Evolutionary conservation across 192 early-diverging fungal species (phyloP).

Genomic region (Allomyces macrogynus): DNA sequence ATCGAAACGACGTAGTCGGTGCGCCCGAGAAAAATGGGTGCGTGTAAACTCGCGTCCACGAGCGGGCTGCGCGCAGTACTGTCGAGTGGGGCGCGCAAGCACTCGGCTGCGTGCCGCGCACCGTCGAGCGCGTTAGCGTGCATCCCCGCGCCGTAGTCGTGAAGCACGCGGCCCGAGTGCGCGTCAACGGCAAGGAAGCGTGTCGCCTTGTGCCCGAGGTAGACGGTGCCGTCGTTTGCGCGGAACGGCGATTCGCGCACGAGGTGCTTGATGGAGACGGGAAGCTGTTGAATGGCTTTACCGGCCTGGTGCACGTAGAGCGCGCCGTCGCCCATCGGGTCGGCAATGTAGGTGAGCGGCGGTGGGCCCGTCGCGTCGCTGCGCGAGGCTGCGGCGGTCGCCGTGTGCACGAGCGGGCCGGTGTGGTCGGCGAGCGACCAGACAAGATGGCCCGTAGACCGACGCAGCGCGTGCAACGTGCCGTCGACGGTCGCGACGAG

Average conservation of each 20-base stretch:
- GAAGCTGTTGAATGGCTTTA: slow-evolving; percentile 37
- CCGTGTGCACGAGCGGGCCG: slow-evolving; percentile 25
- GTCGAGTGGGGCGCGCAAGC: no score
- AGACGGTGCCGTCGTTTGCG: slow-evolving; percentile 27
- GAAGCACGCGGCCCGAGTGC: slow-evolving; percentile 33
- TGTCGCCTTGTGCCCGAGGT: slow-evolving; percentile 44
- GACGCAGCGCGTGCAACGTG: slow-evolving; percentile 39
- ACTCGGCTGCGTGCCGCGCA: not conserved
- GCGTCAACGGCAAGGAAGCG: slow-evolving; percentile 51
- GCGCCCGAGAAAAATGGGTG: slow-evolving; percentile 1
- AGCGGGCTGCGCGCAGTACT: slow-evolving; percentile 6
- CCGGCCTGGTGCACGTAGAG: slow-evolving; percentile 37
- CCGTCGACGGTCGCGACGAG: slow-evolving; percentile 60
- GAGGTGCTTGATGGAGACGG: slow-evolving; percentile 45
- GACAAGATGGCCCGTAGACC: slow-evolving; percentile 23
- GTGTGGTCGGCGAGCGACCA: slow-evolving; percentile 32
- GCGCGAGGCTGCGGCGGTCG: slow-evolving; percentile 9
- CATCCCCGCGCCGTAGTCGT: slow-evolving; percentile 28
- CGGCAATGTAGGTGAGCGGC: slow-evolving; percentile 40
- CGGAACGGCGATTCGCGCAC: slow-evolving; percentile 37
- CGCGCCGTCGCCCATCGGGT: slow-evolving; percentile 45
- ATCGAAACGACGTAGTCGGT: slow-evolving; percentile 1
- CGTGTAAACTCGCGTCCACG: slow-evolving; percentile 17
- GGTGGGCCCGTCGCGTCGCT: slow-evolving; percentile 8
- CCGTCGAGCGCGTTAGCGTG: slow-evolving; percentile 5